These are phyloP conservation scores for Magnaporthiopsis poae DNA, from an alignment of 2,329 filamentous ascomycete genomes.

Conservation along the genomic window DNA sequence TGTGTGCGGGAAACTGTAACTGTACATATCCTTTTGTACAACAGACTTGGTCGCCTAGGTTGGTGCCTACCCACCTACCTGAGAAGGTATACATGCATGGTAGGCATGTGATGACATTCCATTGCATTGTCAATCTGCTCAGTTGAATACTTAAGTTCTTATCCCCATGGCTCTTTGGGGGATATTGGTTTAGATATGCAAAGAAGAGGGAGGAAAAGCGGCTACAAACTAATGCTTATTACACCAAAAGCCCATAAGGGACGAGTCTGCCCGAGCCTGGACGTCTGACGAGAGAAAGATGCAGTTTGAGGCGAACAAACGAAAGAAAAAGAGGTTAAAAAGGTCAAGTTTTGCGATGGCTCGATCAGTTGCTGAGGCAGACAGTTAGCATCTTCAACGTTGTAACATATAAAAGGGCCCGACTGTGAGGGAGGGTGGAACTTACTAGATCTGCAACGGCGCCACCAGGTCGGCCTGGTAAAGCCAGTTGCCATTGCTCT, in stretches of 20 bases:
- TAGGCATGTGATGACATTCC: not conserved
- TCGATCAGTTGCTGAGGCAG: conserved; percentile 3
- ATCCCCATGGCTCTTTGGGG: not conserved
- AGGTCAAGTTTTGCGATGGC: not conserved
- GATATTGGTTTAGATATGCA: not conserved
- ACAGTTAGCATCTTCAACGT: not conserved
- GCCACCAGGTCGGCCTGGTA: conserved; percentile 94
- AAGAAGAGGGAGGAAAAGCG: not conserved
- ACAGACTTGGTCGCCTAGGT: not conserved
- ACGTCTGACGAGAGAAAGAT: not conserved
- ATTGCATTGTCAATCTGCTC: not conserved
- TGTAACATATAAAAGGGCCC: not conserved
- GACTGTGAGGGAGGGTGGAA: conserved; percentile 15
- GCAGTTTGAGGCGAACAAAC: not conserved
- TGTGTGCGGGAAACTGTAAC: not conserved
- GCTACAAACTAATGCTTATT: not conserved
- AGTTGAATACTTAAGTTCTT: not conserved
- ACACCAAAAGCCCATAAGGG: not conserved
- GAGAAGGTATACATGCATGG: not conserved
- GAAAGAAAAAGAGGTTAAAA: not conserved
- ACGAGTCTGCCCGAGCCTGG: not conserved
- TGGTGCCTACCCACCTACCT: too few species aligned
- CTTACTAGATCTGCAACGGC: conserved; percentile 93
- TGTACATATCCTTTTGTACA: not conserved
- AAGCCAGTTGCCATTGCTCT: conserved; percentile 88